These are phyloP conservation scores for Pterula multifida DNA, from an alignment of 1,284 basidiomycete species.

Conservation along the genomic window DNA sequence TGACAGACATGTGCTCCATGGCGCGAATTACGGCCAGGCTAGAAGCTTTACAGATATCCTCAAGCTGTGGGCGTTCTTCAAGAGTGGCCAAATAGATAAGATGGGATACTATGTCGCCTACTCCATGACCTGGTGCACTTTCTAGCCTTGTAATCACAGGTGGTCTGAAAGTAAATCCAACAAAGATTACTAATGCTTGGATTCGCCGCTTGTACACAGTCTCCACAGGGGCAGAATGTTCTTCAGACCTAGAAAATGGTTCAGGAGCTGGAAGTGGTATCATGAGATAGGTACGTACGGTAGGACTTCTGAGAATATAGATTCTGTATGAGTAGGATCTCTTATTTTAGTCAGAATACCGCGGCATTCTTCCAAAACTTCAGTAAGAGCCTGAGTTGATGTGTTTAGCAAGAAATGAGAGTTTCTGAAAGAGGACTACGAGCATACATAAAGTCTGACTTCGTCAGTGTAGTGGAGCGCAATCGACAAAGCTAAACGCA, in stretches of 20 bases:
- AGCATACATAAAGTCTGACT: constrained; percentile 45
- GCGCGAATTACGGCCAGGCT: constrained; percentile 34
- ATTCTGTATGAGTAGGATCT: constrained; percentile 23
- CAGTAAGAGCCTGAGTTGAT: constrained; percentile 42
- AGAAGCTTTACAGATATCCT: constrained; percentile 34
- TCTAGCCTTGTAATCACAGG: constrained; percentile 14
- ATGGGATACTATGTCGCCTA: constrained; percentile 30
- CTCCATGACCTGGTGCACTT: constrained; percentile 13
- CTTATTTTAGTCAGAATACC: constrained; percentile 41
- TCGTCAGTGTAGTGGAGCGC: constrained; percentile 44
- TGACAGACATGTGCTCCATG: constrained; percentile 52
- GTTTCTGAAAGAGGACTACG: constrained; percentile 10
- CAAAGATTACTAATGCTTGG: constrained; percentile 52
- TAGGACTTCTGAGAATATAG: constrained; percentile 44
- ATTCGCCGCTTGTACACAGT: constrained; percentile 45
- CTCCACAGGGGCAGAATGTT: constrained; percentile 31
- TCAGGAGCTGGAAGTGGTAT: background rate
- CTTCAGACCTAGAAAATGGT: constrained; percentile 33
- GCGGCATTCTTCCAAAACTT: constrained; percentile 55
- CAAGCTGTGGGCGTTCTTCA: constrained; percentile 22
- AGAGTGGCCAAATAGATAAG: constrained; percentile 29
- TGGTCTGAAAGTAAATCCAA: constrained; percentile 32
- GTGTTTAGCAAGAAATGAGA: background rate
- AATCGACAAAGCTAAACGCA: constrained; percentile 57
- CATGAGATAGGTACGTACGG: constrained; percentile 28